These are phyloP conservation scores for sunflower (Helianthus annuus) DNA, from an alignment of 129 eudicot genomes.

Conservation along the genomic window HanXRQr2.0-SUNRISE NC_035445.2:82517949-82518448, in stretches of 20 bases:
- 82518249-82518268: constrained; percentile 37
- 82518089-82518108: constrained; percentile 27
- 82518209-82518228: constrained; percentile 42
- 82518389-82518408: constrained; percentile 20
- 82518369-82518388: constrained; percentile 31
- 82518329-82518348: constrained; percentile 59
- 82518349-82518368: constrained; percentile 55
- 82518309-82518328: constrained; percentile 39
- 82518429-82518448: constrained; percentile 39
- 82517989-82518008: neutral
- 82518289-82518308: constrained; percentile 38
- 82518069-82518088: constrained; percentile 1
- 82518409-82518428: constrained; percentile 32
- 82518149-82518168: constrained; percentile 54
- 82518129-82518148: constrained; percentile 63
- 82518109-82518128: constrained; percentile 24
- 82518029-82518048: neutral
- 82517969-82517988: neutral
- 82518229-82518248: constrained; percentile 39
- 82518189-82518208: constrained; percentile 50
- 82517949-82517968: constrained; percentile 13
- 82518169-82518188: constrained; percentile 59
- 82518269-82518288: constrained; percentile 44
- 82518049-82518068: neutral
- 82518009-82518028: neutral